Evolutionary conservation across 192 early-diverging fungal species (phyloP).

Genomic region (Backusella westeae): DNA sequence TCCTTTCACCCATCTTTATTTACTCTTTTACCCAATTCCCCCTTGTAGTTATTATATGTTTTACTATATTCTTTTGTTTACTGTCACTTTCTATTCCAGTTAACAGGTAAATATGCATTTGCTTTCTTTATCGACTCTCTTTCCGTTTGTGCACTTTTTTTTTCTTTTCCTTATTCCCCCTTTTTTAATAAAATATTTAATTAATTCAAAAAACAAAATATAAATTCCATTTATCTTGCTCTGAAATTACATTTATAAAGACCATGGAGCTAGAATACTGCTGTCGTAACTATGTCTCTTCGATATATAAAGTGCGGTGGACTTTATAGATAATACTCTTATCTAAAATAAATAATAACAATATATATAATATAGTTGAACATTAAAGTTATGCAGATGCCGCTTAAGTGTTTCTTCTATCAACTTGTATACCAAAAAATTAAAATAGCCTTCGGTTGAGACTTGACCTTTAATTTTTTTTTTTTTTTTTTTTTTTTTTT

Average conservation of each 20-base stretch:
- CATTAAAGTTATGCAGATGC: too few relatives aligned
- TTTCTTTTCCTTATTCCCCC: background rate
- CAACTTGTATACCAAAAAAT: too few relatives aligned
- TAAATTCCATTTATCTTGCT: background rate
- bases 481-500: too few relatives aligned
- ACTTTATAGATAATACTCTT: too few relatives aligned
- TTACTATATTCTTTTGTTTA: background rate
- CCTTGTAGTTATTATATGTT: slow-evolving; percentile 10
- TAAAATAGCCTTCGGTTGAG: too few relatives aligned
- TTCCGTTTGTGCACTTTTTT: background rate
- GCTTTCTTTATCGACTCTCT: background rate
- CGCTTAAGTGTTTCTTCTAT: too few relatives aligned
- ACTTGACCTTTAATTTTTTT: too few relatives aligned
- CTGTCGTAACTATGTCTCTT: too few relatives aligned
- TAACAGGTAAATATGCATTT: slow-evolving; percentile 5
- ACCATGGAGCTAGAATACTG: background rate
- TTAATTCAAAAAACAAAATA: background rate
- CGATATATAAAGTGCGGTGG: too few relatives aligned
- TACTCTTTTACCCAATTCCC: slow-evolving; percentile 46
- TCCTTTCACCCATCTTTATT: slow-evolving; percentile 42
- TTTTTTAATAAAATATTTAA: background rate
- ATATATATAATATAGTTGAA: too few relatives aligned
- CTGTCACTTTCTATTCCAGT: background rate
- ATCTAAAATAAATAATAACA: too few relatives aligned
- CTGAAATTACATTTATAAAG: background rate